phyloP scores from a whole-genome alignment of 139 green algal genomes.

The Dunaliella primolecta region DNA sequence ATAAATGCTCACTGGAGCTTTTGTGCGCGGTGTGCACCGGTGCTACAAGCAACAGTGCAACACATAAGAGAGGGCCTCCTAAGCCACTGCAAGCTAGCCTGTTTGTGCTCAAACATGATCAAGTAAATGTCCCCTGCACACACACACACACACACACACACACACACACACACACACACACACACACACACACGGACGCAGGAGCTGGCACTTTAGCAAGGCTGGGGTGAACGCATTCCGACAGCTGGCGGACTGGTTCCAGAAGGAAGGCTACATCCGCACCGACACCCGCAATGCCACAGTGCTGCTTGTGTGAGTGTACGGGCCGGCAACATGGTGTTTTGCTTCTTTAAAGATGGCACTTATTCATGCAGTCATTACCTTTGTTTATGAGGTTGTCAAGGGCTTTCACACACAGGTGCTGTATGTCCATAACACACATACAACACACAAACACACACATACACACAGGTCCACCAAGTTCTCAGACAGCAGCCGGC shows the following conservation, averaged over 20 bases:
- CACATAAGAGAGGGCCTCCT: too few relatives aligned
- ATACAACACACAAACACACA: not conserved
- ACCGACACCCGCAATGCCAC: not conserved
- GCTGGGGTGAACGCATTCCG: conserved; percentile 6
- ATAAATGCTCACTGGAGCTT: too few relatives aligned
- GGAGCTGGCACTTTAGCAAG: conserved; percentile 14
- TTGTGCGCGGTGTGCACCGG: too few relatives aligned
- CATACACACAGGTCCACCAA: not conserved
- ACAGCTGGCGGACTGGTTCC: conserved; percentile 11
- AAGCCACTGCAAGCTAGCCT: too few relatives aligned
- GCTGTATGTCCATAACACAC: too few relatives aligned
- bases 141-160: too few relatives aligned
- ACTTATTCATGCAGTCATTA: too few relatives aligned
- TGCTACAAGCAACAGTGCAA: too few relatives aligned
- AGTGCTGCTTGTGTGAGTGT: not conserved
- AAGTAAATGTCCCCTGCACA: too few relatives aligned
- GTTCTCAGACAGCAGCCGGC: not conserved
- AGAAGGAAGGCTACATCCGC: conserved; percentile 1
- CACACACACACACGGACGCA: not conserved
- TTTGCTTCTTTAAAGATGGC: not conserved
- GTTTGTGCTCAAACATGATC: too few relatives aligned
- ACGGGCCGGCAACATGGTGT: not conserved
- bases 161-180: not conserved
- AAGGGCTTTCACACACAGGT: too few relatives aligned
- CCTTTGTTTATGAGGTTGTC: too few relatives aligned